Evolutionary conservation across 257 asterid species (phyloP).

Genomic region (Solanum ahanhuiri): DNA sequence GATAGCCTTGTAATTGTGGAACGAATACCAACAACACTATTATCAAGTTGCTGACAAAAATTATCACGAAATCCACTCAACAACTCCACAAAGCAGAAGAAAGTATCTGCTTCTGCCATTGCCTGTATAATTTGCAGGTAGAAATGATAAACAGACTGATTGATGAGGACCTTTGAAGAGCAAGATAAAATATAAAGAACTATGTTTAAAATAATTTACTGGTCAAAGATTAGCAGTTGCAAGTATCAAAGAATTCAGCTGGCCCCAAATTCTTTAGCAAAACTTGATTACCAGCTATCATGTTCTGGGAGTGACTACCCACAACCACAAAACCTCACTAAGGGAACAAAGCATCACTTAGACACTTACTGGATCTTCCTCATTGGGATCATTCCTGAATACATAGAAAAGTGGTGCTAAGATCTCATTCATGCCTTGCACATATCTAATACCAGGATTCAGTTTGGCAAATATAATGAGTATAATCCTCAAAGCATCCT

Average conservation of each 20-base stretch:
- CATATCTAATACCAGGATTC: conserved; percentile 97
- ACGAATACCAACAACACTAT: conserved; percentile 91
- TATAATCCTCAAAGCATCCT: conserved; percentile 72
- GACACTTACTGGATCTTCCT: conserved; percentile 53
- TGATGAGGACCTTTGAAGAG: background rate
- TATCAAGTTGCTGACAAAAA: conserved; percentile 93
- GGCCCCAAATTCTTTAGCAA: background rate
- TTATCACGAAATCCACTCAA: conserved; percentile 86
- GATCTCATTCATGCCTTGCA: conserved; percentile 98
- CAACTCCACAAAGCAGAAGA: conserved; percentile 94
- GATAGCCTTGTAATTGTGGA: conserved; percentile 81
- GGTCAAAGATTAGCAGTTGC: background rate
- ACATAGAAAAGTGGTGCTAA: conserved; percentile 78
- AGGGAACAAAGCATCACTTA: conserved; percentile 4
- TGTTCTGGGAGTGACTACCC: background rate
- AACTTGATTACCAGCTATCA: background rate
- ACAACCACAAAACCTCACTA: background rate
- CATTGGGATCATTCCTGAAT: conserved; percentile 69
- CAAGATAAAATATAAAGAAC: background rate
- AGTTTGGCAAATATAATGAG: conserved; percentile 77
- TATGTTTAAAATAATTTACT: background rate
- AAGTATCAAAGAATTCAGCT: background rate
- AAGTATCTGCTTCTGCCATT: conserved; percentile 82
- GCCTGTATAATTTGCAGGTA: conserved; percentile 40
- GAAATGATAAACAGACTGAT: conserved; percentile 9